Conservation (phyloP, 2,329 filamentous ascomycete species). For the Cercospora janseana region DNA sequence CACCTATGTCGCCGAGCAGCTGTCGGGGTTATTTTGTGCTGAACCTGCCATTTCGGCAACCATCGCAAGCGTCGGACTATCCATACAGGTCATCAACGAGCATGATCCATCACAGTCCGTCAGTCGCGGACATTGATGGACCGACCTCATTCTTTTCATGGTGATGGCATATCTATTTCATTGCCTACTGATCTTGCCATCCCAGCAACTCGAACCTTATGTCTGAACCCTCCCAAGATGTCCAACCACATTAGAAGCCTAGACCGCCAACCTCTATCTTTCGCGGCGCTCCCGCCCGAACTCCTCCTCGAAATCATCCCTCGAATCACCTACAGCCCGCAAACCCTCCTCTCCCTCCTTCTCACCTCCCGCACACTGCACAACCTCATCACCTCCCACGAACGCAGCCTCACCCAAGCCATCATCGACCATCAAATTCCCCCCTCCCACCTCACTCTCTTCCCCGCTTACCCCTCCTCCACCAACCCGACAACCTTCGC, state of each 20-base stretch:
- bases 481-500: not conserved
- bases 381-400: slow-evolving; percentile 31
- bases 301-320: slow-evolving; percentile 37
- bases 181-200: not conserved
- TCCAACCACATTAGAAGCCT: too few species aligned
- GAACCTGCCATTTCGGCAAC: too few species aligned
- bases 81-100: slow-evolving; percentile 8
- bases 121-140: slow-evolving; percentile 14
- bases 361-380: slow-evolving; percentile 32
- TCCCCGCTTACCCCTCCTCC: slow-evolving; percentile 24
- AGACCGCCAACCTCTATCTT: too few species aligned
- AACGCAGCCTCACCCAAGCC: slow-evolving; percentile 31
- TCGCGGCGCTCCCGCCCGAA: slow-evolving; percentile 29
- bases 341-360: slow-evolving; percentile 26
- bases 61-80: not conserved
- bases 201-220: too few species aligned
- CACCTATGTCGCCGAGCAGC: too few species aligned
- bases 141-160: slow-evolving; percentile 7
- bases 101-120: slow-evolving; percentile 10
- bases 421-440: slow-evolving; percentile 25
- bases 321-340: slow-evolving; percentile 32
- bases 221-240: not conserved
- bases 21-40: too few species aligned
- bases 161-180: too few species aligned
- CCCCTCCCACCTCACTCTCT: slow-evolving; percentile 25